Conservation (phyloP, 2,329 filamentous ascomycete species). For the Fusarium secorum region DNA sequence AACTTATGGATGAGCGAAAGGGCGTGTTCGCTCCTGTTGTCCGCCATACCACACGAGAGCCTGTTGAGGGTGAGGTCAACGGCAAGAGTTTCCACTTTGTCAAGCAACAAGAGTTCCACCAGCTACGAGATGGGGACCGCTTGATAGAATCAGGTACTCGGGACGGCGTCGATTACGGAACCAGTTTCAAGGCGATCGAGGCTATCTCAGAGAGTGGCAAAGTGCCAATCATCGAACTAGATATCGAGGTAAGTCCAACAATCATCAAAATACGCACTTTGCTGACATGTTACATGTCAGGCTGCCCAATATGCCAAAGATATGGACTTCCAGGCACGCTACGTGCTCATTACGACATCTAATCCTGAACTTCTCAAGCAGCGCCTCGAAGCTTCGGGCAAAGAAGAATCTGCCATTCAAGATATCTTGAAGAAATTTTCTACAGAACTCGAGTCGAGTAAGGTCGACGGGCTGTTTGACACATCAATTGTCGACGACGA, state of each 20-base stretch:
- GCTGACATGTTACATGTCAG: slow-evolving; percentile 45
- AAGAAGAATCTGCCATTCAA: slow-evolving; percentile 36
- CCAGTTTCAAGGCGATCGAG: slow-evolving; percentile 61
- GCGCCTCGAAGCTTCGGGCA: slow-evolving; percentile 43
- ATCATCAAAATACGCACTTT: not conserved
- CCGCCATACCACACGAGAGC: slow-evolving; percentile 62
- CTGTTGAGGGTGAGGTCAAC: slow-evolving; percentile 59
- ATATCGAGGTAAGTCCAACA: slow-evolving; percentile 56
- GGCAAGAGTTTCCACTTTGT: slow-evolving; percentile 66
- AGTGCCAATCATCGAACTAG: slow-evolving; percentile 65
- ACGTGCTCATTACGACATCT: slow-evolving; percentile 60
- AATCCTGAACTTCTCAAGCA: slow-evolving; percentile 37
- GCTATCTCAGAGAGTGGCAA: slow-evolving; percentile 62
- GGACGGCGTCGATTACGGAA: slow-evolving; percentile 62
- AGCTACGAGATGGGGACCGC: slow-evolving; percentile 66
- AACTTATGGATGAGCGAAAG: slow-evolving; percentile 69
- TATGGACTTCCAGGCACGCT: slow-evolving; percentile 63
- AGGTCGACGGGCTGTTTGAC: slow-evolving; percentile 42
- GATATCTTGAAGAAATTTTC: slow-evolving; percentile 33
- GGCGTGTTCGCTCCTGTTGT: slow-evolving; percentile 69
- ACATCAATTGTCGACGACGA: slow-evolving; percentile 41
- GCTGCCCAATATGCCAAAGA: slow-evolving; percentile 65
- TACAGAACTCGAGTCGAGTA: slow-evolving; percentile 40
- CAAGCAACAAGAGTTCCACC: slow-evolving; percentile 61
- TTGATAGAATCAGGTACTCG: slow-evolving; percentile 64